These are phyloP conservation scores for Talaromyces pinophilus DNA, from an alignment of 2,329 filamentous ascomycete genomes.

Conservation along the genomic window DNA sequence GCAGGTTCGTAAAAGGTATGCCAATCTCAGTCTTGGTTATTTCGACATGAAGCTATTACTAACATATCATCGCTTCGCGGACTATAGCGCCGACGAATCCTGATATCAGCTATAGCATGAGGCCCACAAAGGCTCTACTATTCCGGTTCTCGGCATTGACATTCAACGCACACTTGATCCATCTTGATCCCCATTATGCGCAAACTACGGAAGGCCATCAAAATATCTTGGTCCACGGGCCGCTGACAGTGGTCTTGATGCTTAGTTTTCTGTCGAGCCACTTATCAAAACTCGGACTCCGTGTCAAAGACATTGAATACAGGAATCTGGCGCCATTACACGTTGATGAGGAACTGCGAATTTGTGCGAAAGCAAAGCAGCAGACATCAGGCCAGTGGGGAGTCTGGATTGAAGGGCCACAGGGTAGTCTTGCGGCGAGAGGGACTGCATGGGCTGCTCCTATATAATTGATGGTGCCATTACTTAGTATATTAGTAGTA, in stretches of 20 bases:
- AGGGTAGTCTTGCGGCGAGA: slow-evolving; percentile 65
- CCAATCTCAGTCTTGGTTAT: slow-evolving; percentile 23
- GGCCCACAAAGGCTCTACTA: slow-evolving; percentile 69
- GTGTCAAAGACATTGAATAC: slow-evolving; percentile 67
- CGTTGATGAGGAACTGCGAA: slow-evolving; percentile 66
- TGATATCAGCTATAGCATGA: slow-evolving; percentile 61
- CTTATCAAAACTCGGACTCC: slow-evolving; percentile 38
- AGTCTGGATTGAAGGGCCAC: slow-evolving; percentile 65
- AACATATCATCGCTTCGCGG: not conserved
- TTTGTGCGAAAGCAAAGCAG: slow-evolving; percentile 64
- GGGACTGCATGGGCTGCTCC: slow-evolving; percentile 47
- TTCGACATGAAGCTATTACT: not conserved
- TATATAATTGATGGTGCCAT: not conserved
- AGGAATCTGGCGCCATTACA: slow-evolving; percentile 81
- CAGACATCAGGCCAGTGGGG: slow-evolving; percentile 47
- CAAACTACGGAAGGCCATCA: slow-evolving; percentile 71
- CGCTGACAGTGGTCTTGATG: slow-evolving; percentile 75
- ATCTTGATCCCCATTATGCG: slow-evolving; percentile 74
- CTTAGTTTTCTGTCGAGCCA: slow-evolving; percentile 66
- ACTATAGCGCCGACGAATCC: slow-evolving; percentile 52
- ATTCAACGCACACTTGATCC: slow-evolving; percentile 90
- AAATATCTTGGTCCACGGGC: slow-evolving; percentile 81
- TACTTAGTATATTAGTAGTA: too few species aligned
- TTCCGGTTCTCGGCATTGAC: slow-evolving; percentile 90
- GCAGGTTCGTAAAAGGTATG: slow-evolving; percentile 41